Evolutionary conservation across 169 alveolate species (phyloP).

Genomic region (Eimeria falciformis): DNA sequence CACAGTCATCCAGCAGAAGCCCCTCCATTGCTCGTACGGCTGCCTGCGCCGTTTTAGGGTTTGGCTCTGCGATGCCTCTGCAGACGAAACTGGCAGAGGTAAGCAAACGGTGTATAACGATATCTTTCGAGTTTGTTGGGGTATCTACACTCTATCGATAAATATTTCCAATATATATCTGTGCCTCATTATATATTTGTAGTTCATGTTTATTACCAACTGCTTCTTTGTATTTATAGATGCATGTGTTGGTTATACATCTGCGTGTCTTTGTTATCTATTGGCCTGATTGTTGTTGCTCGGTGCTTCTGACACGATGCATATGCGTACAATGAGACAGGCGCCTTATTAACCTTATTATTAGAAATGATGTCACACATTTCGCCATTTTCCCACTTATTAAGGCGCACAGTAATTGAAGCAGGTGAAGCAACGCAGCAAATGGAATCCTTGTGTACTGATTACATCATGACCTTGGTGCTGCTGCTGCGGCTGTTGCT

Average conservation of each 20-base stretch:
- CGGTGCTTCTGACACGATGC: not conserved
- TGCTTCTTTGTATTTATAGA: not conserved
- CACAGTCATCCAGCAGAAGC: constrained; percentile 27
- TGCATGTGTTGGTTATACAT: not conserved
- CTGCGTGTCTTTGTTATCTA: not conserved
- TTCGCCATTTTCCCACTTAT: too few relatives aligned
- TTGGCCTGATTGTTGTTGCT: too few relatives aligned
- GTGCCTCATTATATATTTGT: not conserved
- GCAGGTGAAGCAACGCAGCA: too few relatives aligned
- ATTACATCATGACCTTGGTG: too few relatives aligned
- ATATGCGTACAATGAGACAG: too few relatives aligned
- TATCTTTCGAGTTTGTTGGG: too few relatives aligned
- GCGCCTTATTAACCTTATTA: too few relatives aligned
- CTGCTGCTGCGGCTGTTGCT: constrained; percentile 1
- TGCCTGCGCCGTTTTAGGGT: constrained; percentile 50
- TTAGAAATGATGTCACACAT: too few relatives aligned
- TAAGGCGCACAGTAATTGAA: too few relatives aligned
- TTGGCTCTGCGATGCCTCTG: constrained; percentile 58
- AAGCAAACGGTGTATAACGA: not conserved
- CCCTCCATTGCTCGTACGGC: constrained; percentile 50
- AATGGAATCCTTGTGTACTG: too few relatives aligned
- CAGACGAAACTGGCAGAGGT: not conserved
- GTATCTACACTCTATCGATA: not conserved
- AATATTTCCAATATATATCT: not conserved
- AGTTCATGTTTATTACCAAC: not conserved